Evolutionary conservation across 1,284 basidiomycete species (phyloP), one percentile per base, ranked within the genome.

Genomic region (Lentinula novae-zelandiae): DNA sequence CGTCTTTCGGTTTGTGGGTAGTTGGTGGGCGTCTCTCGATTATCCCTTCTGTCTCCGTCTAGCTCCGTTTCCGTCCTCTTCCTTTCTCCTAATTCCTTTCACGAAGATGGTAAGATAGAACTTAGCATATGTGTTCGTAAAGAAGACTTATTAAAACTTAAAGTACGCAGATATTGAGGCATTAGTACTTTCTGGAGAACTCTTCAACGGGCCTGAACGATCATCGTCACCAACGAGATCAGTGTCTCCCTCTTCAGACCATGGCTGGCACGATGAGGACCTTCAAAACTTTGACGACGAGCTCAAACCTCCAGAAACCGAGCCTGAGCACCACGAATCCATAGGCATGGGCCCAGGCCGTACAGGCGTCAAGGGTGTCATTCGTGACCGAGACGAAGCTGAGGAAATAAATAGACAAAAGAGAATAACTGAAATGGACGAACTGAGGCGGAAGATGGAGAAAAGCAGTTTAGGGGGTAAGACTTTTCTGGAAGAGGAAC

Each of bases 281-380:
- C 66, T 73, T 34, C 71, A 77, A 51, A 65, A 73, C 62, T 60
- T 60, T 10, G 67, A 66, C 63, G 62, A 72, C 53, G 79, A 78
- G 42, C 74, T 77, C 49, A 78, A 81, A 57, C 60, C 68, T 69
- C 20, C 68, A 68, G 38, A 67, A 64, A 13, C 44, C 6, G 66
- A 68, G n/a, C 53, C 57, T 1, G 63, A 71, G 6, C 70, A 64
- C 39, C 65, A 71, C 61, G 70, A 73, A 58, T 83, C 84, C 10
- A 89, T 92, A 61, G 90, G 90, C n/a, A 89, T 92, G 87, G 90
- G 86, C 5, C 88, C 88, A 7, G 90, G 90, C 1, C 80, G 91
- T 27, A 93, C 90, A 3, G 90, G 90, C 33, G 90, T 93, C 55
- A 93, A 93, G 67, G 91, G 90, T 39, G 91, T 93, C 62, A 89